Evolutionary conservation across 352 stramenopile species (phyloP).

Genomic region (Blastocystis sp.): DNA sequence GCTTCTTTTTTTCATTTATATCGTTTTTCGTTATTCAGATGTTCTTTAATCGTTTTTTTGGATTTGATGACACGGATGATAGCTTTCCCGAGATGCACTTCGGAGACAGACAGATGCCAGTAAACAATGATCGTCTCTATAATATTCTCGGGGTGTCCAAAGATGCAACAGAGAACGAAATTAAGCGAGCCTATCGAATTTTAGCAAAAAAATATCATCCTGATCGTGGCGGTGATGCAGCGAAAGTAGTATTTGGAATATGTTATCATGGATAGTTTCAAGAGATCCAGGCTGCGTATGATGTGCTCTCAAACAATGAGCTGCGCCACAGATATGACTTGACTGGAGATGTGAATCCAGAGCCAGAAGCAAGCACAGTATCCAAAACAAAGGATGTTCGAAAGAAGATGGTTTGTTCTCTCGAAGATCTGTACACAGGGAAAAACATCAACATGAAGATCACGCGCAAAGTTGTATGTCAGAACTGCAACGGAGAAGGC

Average conservation of each 20-base stretch:
- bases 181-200: conserved; percentile 82
- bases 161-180: conserved; percentile 75
- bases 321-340: conserved; percentile 81
- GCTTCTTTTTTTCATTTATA: neutral
- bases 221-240: conserved; percentile 93
- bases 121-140: conserved; percentile 80
- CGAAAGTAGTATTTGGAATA: conserved; percentile 69
- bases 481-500: conserved; percentile 76
- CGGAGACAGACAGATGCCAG: neutral
- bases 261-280: conserved; percentile 72
- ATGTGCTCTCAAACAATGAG: conserved; percentile 87
- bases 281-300: conserved; percentile 85
- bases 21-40: neutral
- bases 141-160: conserved; percentile 77
- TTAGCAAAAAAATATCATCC: conserved; percentile 88
- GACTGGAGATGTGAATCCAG: conserved; percentile 81
- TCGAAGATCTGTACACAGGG: conserved; percentile 98
- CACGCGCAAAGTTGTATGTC: conserved; percentile 85
- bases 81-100: neutral
- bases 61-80: conserved; percentile 3
- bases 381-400: conserved; percentile 81
- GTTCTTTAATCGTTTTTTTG: conserved; percentile 56
- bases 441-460: conserved; percentile 95
- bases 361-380: neutral
- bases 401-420: conserved; percentile 87